Evolutionary conservation across 352 stramenopile genomes (phyloP), one percentile per base, ranked within the genome.

Genomic region (Phytophthora ohioensis): DNA sequence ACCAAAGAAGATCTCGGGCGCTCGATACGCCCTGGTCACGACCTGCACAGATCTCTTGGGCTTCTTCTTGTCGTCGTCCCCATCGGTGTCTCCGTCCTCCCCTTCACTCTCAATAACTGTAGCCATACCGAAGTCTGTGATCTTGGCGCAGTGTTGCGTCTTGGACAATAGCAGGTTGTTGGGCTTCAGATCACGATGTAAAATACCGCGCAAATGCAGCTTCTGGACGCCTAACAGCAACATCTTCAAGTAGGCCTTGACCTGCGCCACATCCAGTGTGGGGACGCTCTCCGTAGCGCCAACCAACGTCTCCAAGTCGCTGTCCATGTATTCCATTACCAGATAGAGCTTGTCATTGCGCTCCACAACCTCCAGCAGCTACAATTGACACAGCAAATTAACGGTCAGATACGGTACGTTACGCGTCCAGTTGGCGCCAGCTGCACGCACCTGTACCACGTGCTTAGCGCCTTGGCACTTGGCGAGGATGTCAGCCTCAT

Each of bases 71-170:
- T 48, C 51, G 2, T 42, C 65, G 35, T 80, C 64, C 17, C 8
- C 57, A 5, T 78, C 70, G 11, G 60, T 69, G 27, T 58, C 57
- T 46, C 32, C 57, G 0, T 55, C 61, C 0, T 66, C 56, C 9
- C n/a, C 57, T n/a, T 58, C 53, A 12, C 3, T 57, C 42, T 73
- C 67, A 11, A 77, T 62, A 13, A 80, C 48, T 8, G 80, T 87
- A 0, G 88, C 88, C 86, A 95, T 92, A 38, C 88, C 88, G 69
- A 95, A 93, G 65, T 95, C 88, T n/a, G 83, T 84, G 64, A 94
- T 85, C 75, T 93, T 95, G 48, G 80, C 83, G 10, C 75, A 65
- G 11, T 70, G 54, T 34, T 78, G 74, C 41, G 71, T 59, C 42
- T 75, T 72, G 10, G 76, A 84, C 43, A 94, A 67, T 56, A 95